Evolutionary conservation across 192 early-diverging fungal species (phyloP).

Genomic region (Pecoramyces ruminantium): DNA sequence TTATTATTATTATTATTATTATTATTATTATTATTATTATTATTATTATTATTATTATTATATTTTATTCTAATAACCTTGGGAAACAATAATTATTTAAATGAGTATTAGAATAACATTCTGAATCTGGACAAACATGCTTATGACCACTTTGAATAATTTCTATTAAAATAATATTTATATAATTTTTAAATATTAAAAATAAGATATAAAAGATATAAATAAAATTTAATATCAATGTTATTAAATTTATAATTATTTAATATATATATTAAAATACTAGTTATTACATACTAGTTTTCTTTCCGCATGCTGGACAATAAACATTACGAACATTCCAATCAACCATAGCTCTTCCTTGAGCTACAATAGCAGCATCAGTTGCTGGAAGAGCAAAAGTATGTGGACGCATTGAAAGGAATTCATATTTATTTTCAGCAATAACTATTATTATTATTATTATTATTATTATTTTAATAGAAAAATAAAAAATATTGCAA

Average conservation of each 20-base stretch:
- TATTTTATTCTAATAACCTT: constrained; percentile 8
- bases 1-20: too few relatives aligned
- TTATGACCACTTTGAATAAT: not conserved
- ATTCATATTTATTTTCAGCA: not conserved
- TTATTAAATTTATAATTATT: too few relatives aligned
- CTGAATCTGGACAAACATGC: not conserved
- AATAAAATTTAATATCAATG: too few relatives aligned
- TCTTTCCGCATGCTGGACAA: constrained; percentile 20
- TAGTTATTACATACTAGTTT: constrained; percentile 5
- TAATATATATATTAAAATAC: too few relatives aligned
- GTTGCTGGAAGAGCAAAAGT: constrained; percentile 16
- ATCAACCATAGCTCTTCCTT: constrained; percentile 21
- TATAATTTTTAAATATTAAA: too few relatives aligned
- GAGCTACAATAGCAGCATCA: constrained; percentile 16
- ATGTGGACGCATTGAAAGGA: constrained; percentile 16
- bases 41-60: not conserved
- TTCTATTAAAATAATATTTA: too few relatives aligned
- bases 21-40: not conserved
- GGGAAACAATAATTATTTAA: constrained; percentile 21
- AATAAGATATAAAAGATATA: too few relatives aligned
- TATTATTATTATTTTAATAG: too few relatives aligned
- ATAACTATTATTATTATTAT: not conserved
- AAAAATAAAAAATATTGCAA: too few relatives aligned
- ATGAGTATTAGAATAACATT: not conserved
- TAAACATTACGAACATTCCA: constrained; percentile 28